Evolutionary conservation across 345 rosid species (phyloP).

Genomic region (Citrus glauca): DNA sequence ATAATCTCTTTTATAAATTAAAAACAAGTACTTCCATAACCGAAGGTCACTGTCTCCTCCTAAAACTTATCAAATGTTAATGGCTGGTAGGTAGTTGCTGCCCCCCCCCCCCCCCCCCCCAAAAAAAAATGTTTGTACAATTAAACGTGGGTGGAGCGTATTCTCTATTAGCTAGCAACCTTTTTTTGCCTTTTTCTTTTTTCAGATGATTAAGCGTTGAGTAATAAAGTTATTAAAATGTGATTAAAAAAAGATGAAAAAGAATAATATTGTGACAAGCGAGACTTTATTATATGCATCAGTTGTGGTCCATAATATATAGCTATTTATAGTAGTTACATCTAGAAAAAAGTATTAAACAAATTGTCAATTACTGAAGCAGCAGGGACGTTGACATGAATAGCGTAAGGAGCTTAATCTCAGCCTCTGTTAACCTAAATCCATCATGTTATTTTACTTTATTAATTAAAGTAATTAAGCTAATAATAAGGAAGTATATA

Average conservation of each 20-base stretch:
- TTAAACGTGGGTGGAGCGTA: background rate
- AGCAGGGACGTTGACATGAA: background rate
- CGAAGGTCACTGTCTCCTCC: constrained; percentile 17
- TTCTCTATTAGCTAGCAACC: background rate
- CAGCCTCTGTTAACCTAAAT: background rate
- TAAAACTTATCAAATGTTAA: constrained; percentile 14
- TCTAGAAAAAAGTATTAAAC: background rate
- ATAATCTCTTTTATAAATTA: background rate
- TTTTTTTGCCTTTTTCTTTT: background rate
- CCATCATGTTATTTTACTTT: background rate
- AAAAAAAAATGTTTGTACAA: background rate
- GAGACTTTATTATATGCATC: background rate
- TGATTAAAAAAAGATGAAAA: background rate
- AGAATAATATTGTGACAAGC: background rate
- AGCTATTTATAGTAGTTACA: background rate
- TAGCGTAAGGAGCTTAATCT: background rate
- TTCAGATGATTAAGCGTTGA: background rate
- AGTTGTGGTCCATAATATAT: background rate
- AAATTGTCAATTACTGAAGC: background rate
- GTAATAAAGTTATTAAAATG: background rate
- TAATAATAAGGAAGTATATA: too few relatives aligned
- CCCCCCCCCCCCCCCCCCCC: background rate
- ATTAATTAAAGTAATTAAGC: background rate
- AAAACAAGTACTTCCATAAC: constrained; percentile 19
- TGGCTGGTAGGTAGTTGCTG: background rate